These are phyloP conservation scores for Psidium guajava DNA, from an alignment of 345 rosid genomes.

Conservation along the genomic window DNA sequence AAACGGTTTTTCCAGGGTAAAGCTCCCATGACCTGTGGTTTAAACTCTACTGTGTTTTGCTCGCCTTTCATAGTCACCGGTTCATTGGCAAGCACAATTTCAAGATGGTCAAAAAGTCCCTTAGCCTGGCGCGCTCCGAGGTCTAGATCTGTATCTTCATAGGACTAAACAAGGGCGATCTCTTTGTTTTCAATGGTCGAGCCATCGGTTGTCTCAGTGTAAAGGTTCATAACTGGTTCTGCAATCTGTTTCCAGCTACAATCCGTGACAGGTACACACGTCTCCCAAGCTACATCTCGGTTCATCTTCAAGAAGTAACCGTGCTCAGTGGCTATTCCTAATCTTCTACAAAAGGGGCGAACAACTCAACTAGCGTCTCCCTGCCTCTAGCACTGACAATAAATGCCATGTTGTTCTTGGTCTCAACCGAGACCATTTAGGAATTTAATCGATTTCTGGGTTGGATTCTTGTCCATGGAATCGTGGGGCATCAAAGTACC, in stretches of 20 bases:
- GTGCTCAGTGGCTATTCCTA: conserved; percentile 77
- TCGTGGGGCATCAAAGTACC: conserved; percentile 86
- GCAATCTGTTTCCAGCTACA: conserved; percentile 77
- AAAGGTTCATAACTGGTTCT: conserved; percentile 81
- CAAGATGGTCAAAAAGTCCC: conserved; percentile 87
- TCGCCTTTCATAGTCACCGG: conserved; percentile 84
- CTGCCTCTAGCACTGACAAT: conserved; percentile 69
- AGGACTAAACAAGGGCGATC: conserved; percentile 74
- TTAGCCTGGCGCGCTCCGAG: conserved; percentile 89
- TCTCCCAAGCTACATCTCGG: conserved; percentile 63
- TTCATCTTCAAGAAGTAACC: conserved; percentile 67
- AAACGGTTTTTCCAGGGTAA: no score
- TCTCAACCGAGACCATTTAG: conserved; percentile 57
- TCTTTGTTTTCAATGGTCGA: conserved; percentile 84
- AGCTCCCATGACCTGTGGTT: conserved; percentile 99
- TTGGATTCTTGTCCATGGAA: conserved; percentile 67
- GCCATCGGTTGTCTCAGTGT: conserved; percentile 81
- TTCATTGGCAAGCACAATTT: conserved; percentile 81
- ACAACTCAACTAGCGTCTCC: conserved; percentile 59
- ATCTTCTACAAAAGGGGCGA: conserved; percentile 51
- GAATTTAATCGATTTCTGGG: conserved; percentile 44
- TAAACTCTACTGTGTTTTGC: conserved; percentile 69
- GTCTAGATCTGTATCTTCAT: conserved; percentile 88
- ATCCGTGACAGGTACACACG: conserved; percentile 46
- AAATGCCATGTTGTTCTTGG: conserved; percentile 56